These are phyloP conservation scores for Exutisphaerella laricina DNA, from an alignment of 2,329 filamentous ascomycete species.

Conservation along the genomic window DNA sequence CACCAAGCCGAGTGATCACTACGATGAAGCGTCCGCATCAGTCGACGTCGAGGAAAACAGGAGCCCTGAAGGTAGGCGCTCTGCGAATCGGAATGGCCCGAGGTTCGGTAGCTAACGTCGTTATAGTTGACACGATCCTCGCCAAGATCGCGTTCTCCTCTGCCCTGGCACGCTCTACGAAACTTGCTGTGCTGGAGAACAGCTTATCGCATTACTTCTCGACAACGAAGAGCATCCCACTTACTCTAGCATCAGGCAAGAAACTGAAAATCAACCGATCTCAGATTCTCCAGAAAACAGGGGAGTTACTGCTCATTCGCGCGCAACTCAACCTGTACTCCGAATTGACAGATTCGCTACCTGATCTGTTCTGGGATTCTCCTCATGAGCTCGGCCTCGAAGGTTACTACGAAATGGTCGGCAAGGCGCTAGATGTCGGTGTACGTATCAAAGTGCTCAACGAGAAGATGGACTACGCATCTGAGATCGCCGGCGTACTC, in stretches of 20 bases:
- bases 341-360: conserved; percentile 88
- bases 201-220: conserved; percentile 79
- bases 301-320: conserved; percentile 80
- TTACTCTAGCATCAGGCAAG: conserved; percentile 64
- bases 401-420: conserved; percentile 91
- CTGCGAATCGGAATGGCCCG: too few species aligned
- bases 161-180: conserved; percentile 84
- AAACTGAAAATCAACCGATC: conserved; percentile 59
- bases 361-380: conserved; percentile 95
- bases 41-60: conserved; percentile 8
- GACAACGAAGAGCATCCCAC: conserved; percentile 75
- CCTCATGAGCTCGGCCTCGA: conserved; percentile 83
- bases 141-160: conserved; percentile 97
- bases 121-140: conserved; percentile 57
- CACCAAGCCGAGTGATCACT: conserved; percentile 50
- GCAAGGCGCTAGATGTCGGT: conserved; percentile 81
- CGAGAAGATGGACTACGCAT: conserved; percentile 96
- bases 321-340: conserved; percentile 96
- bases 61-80: conserved; percentile 12
- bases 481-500: conserved; percentile 86
- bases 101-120: too few species aligned
- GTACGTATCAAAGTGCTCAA: conserved; percentile 88
- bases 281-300: conserved; percentile 89
- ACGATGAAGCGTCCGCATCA: neutral
- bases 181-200: conserved; percentile 84